Conservation (phyloP, 2,329 filamentous ascomycete species). For the Tolypocladium nubicola region DNA sequence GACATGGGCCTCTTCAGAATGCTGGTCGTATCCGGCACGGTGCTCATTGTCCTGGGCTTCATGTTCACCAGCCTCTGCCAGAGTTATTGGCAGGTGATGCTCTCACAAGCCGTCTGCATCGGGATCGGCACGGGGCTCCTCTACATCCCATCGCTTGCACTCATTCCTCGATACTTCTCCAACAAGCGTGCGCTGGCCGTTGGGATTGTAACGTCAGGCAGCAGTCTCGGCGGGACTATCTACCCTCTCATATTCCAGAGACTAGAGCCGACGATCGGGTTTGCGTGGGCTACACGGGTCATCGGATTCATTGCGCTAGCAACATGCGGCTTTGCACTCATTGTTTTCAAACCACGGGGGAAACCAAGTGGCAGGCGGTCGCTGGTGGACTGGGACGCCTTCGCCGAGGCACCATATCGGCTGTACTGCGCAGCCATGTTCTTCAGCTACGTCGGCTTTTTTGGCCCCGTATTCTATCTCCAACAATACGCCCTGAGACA, state of each 20-base stretch:
- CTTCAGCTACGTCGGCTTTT: slow-evolving; percentile 23
- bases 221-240: slow-evolving; percentile 25
- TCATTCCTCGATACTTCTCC: slow-evolving; percentile 24
- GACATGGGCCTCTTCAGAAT: slow-evolving; percentile 26
- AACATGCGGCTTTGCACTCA: slow-evolving; percentile 17
- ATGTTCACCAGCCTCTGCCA: slow-evolving; percentile 24
- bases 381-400: slow-evolving; percentile 4
- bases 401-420: slow-evolving; percentile 16
- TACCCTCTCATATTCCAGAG: slow-evolving; percentile 26
- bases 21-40: slow-evolving; percentile 19
- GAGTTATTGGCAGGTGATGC: slow-evolving; percentile 29
- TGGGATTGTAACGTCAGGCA: slow-evolving; percentile 30
- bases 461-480: slow-evolving; percentile 33
- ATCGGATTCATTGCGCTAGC: slow-evolving; percentile 23
- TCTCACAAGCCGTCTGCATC: slow-evolving; percentile 29
- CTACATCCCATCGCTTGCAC: slow-evolving; percentile 26
- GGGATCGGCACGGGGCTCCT: slow-evolving; percentile 31
- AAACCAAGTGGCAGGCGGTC: slow-evolving; percentile 1
- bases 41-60: slow-evolving; percentile 25
- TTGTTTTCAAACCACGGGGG: slow-evolving; percentile 15
- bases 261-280: slow-evolving; percentile 17
- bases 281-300: slow-evolving; percentile 23
- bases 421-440: slow-evolving; percentile 20
- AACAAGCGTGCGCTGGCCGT: slow-evolving; percentile 28
- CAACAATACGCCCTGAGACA: slow-evolving; percentile 28